A percentile compares a stretch with the other conserved stretches of the same genome.
phyloP scores from a whole-genome alignment of 2,329 filamentous ascomycete species.

The Colletotrichum salicis region DNA sequence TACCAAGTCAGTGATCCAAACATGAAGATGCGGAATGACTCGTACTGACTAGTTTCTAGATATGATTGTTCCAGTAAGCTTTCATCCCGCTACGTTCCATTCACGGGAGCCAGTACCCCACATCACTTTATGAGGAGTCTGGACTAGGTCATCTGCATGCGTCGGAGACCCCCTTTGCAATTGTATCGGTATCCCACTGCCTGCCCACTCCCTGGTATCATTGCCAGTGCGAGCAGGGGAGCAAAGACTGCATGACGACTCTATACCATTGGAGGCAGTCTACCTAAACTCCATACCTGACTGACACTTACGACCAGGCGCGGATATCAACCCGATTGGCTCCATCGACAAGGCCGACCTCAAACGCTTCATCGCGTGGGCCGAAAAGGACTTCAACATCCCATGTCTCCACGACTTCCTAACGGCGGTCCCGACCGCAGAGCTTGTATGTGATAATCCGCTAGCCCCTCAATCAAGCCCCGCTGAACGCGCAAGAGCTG shows the following conservation, averaged over 20 bases:
- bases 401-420: constrained; percentile 75
- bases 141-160: background rate
- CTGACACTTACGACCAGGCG: constrained; percentile 25
- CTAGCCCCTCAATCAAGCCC: background rate
- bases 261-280: background rate
- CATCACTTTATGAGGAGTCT: background rate
- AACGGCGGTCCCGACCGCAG: constrained; percentile 69
- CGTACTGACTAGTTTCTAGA: constrained; percentile 6
- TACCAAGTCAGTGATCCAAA: constrained; percentile 64
- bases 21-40: background rate
- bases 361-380: constrained; percentile 77
- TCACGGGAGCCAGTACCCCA: background rate
- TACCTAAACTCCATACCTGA: background rate
- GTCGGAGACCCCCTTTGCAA: background rate
- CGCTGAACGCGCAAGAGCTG: background rate
- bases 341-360: constrained; percentile 73
- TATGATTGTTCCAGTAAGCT: constrained; percentile 34
- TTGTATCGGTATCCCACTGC: background rate
- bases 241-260: background rate
- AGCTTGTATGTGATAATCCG: constrained; percentile 50
- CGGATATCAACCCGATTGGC: constrained; percentile 69
- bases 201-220: background rate
- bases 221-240: background rate
- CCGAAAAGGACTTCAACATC: constrained; percentile 66
- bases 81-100: background rate